Conservation (phyloP, 139 green algal genomes). For the Deuterostichococcus epilithicus region DNA sequence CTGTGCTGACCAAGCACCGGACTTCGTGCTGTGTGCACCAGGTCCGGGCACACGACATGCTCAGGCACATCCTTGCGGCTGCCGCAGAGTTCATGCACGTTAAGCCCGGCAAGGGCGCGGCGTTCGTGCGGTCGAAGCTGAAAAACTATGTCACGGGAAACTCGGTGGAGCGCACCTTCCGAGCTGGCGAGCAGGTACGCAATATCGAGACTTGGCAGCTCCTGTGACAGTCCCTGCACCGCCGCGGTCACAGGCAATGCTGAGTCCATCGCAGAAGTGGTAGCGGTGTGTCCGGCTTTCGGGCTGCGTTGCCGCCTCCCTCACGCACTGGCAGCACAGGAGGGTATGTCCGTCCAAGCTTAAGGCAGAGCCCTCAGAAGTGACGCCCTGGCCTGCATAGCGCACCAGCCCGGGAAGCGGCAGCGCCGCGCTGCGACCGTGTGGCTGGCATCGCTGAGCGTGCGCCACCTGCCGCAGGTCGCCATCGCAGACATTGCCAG, state of each 20-base stretch:
- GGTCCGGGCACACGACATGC: neutral
- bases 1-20: neutral
- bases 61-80: neutral
- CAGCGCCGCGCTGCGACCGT: no score
- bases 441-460: no score
- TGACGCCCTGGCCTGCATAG: no score
- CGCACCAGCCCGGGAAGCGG: no score
- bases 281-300: no score
- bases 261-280: no score
- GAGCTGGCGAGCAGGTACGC: conserved; percentile 85
- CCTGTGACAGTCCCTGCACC: conserved; percentile 4
- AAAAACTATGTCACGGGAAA: conserved; percentile 92
- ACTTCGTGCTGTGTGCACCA: neutral
- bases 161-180: conserved; percentile 93
- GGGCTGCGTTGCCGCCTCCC: no score
- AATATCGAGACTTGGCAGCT: conserved; percentile 8
- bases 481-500: conserved; percentile 62
- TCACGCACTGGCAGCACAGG: no score
- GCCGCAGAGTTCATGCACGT: conserved; percentile 95
- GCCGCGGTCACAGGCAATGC: conserved; percentile 8
- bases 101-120: conserved; percentile 96
- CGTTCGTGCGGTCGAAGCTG: conserved; percentile 97
- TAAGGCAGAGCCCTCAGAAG: no score
- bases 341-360: no score
- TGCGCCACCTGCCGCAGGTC: neutral